Evolutionary conservation across 208 protist species (phyloP).

Genomic region (Herpetomonas muscarum): DNA sequence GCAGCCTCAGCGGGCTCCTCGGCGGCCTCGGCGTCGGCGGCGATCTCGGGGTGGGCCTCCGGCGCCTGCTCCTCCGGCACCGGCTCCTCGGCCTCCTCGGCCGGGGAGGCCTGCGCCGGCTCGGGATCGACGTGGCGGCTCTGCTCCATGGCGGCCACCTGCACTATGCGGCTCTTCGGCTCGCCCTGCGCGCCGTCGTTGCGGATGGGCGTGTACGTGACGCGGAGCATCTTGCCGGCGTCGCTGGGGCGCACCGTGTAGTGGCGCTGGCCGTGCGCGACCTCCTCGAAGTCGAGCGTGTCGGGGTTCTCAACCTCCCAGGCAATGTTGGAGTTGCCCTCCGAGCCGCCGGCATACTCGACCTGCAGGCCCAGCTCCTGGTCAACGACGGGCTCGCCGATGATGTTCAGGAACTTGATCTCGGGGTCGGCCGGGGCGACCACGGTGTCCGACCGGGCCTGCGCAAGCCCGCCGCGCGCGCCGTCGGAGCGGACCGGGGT

Average conservation of each 20-base stretch:
- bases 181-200: slow-evolving; percentile 70
- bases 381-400: slow-evolving; percentile 54
- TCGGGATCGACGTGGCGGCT: slow-evolving; percentile 13
- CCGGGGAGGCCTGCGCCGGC: neutral
- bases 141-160: slow-evolving; percentile 15
- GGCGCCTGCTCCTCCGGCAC: slow-evolving; percentile 1
- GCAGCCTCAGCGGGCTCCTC: slow-evolving; percentile 4
- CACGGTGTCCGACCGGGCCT: slow-evolving; percentile 31
- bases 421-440: slow-evolving; percentile 55
- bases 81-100: slow-evolving; percentile 13
- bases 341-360: slow-evolving; percentile 73
- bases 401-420: slow-evolving; percentile 60
- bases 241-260: slow-evolving; percentile 70
- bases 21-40: neutral
- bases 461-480: slow-evolving; percentile 55
- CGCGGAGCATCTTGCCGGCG: slow-evolving; percentile 63
- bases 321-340: slow-evolving; percentile 57
- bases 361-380: slow-evolving; percentile 57
- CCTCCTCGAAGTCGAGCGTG: slow-evolving; percentile 47
- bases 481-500: slow-evolving; percentile 85
- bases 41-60: slow-evolving; percentile 1
- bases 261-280: slow-evolving; percentile 36
- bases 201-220: slow-evolving; percentile 84
- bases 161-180: slow-evolving; percentile 56
- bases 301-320: slow-evolving; percentile 71